These are phyloP conservation scores for Xeromyces bisporus DNA, from an alignment of 495 filamentous ascomycete genomes.

Conservation along the genomic window DNA sequence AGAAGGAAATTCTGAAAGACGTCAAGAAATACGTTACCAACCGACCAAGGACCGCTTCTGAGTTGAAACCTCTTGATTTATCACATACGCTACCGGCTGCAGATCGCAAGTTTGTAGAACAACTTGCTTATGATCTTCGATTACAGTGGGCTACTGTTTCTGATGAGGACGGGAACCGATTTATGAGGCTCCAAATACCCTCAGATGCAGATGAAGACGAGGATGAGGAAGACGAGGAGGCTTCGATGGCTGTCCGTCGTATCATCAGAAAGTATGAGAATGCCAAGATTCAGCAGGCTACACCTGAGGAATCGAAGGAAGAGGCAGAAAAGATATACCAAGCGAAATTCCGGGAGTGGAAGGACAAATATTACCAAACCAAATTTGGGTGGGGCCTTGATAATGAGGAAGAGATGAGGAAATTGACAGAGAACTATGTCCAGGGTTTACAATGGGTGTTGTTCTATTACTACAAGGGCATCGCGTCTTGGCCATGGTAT, in stretches of 20 bases:
- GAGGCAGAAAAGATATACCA: slow-evolving; percentile 71
- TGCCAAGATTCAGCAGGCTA: slow-evolving; percentile 68
- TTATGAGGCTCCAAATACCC: slow-evolving; percentile 59
- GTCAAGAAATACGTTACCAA: slow-evolving; percentile 68
- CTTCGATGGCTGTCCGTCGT: slow-evolving; percentile 61
- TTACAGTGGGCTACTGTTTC: slow-evolving; percentile 67
- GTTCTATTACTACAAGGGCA: slow-evolving; percentile 93
- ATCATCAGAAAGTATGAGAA: slow-evolving; percentile 81
- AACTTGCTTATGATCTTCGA: slow-evolving; percentile 65
- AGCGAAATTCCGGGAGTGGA: slow-evolving; percentile 77
- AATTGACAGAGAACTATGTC: slow-evolving; percentile 88
- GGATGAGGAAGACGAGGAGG: slow-evolving; percentile 72
- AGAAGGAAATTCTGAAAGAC: slow-evolving; percentile 64
- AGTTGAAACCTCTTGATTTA: slow-evolving; percentile 46
- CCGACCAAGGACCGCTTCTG: slow-evolving; percentile 27
- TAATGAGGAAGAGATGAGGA: slow-evolving; percentile 62
- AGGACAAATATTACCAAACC: slow-evolving; percentile 73
- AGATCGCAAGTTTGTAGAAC: slow-evolving; percentile 84
- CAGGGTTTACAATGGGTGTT: slow-evolving; percentile 97
- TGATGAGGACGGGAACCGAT: slow-evolving; percentile 61
- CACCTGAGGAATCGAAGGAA: slow-evolving; percentile 56
- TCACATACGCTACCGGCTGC: slow-evolving; percentile 57
- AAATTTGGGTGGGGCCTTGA: slow-evolving; percentile 86
- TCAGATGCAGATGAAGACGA: slow-evolving; percentile 35
- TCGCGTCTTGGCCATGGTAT: slow-evolving; percentile 98